A percentile compares a stretch with the other conserved stretches of the same genome.
Conservation (phyloP, 2,329 filamentous ascomycete species). For the Pseudogymnoascus sp. region DNA sequence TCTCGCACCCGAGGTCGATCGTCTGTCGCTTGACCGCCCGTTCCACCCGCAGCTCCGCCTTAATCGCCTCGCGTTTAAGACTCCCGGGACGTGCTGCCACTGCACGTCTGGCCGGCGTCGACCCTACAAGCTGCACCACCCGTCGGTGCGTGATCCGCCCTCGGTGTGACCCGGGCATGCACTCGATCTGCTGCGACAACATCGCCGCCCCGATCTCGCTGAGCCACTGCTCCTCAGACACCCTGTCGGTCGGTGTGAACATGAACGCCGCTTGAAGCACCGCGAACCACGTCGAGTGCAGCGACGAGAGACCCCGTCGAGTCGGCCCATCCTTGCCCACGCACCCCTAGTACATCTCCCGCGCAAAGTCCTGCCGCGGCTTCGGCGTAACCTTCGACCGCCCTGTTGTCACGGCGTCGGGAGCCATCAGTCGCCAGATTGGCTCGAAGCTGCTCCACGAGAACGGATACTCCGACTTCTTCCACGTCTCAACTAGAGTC, state of each 20-base stretch:
- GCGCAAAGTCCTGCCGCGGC: not conserved
- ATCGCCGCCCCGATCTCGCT: no score
- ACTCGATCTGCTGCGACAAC: no score
- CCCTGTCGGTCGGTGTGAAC: not conserved
- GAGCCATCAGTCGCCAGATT: not conserved
- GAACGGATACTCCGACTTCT: not conserved
- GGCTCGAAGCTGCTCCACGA: not conserved
- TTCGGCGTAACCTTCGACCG: not conserved
- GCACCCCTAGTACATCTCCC: not conserved
- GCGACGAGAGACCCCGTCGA: not conserved
- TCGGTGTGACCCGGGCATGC: no score
- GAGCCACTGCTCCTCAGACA: not conserved
- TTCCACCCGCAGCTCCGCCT: no score
- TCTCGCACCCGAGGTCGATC: no score
- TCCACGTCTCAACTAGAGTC: not conserved
- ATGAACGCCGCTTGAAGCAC: not conserved
- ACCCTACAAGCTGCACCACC: no score
- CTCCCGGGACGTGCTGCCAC: no score
- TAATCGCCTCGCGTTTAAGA: no score
- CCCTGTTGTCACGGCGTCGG: not conserved
- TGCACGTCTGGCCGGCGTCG: no score
- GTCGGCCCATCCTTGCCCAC: not conserved
- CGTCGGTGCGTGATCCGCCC: no score
- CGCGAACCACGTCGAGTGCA: not conserved
- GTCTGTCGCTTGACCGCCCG: no score